Conservation (phyloP, 148 eudicot genomes). For the Fallopia convolvulus region DNA sequence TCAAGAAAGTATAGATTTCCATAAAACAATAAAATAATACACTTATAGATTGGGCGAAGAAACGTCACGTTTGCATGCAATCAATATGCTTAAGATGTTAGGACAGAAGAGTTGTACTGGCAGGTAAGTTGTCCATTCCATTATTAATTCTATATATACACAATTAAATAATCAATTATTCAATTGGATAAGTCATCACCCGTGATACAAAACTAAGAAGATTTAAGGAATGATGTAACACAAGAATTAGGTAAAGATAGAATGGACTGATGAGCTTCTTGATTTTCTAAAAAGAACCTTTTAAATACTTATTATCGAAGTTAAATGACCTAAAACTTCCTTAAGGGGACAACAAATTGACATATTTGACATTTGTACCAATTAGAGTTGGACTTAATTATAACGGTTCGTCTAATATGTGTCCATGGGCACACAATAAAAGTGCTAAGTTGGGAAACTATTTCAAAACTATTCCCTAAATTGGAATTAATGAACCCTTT, state of each 20-base stretch:
- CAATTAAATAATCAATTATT: neutral
- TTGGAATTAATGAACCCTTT: no score
- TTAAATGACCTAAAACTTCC: neutral
- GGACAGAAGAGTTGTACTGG: neutral
- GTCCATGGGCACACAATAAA: no score
- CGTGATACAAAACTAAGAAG: neutral
- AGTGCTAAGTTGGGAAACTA: no score
- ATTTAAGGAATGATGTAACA: neutral
- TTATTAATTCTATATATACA: neutral
- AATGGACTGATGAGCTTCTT: neutral
- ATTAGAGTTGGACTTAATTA: neutral
- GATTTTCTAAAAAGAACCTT: neutral
- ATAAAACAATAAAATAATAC: no score
- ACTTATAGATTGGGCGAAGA: neutral
- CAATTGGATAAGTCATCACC: neutral
- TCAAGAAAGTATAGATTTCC: no score
- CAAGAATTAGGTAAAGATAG: neutral
- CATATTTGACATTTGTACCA: neutral
- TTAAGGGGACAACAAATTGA: neutral
- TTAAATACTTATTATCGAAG: neutral
- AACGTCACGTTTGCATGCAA: neutral
- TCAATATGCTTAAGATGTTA: neutral
- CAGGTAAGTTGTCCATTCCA: constrained; percentile 5
- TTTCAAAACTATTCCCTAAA: no score
- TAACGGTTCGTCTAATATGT: no score